Percentiles rank a stretch among this genome's conserved stretches.
Conservation (phyloP, 106 monocot genomes). For the Hemerocallis citrina region DNA sequence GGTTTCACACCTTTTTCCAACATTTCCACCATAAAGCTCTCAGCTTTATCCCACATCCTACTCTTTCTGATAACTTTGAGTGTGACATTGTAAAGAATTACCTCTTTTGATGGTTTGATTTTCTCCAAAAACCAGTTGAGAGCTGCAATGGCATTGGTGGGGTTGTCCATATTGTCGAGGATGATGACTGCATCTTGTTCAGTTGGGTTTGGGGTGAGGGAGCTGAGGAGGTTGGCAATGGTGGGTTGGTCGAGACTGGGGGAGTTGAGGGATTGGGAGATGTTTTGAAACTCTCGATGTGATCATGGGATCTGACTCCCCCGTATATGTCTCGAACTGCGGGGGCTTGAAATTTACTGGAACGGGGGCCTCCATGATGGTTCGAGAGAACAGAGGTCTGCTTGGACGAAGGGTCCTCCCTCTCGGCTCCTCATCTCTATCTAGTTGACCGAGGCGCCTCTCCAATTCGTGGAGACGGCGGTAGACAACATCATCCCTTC, state of each 20-base stretch:
- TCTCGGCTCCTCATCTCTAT: too few relatives aligned
- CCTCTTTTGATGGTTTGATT: slow-evolving; percentile 27
- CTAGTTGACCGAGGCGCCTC: too few relatives aligned
- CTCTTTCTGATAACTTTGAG: slow-evolving; percentile 53
- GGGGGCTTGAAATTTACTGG: too few relatives aligned
- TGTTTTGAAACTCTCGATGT: too few relatives aligned
- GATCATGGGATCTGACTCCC: too few relatives aligned
- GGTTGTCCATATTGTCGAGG: slow-evolving; percentile 48
- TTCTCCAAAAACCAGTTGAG: slow-evolving; percentile 55
- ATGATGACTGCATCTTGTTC: slow-evolving; percentile 71
- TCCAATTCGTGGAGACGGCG: too few relatives aligned
- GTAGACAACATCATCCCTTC: too few relatives aligned
- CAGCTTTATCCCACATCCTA: slow-evolving; percentile 28
- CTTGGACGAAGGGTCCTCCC: too few relatives aligned
- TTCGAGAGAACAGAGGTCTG: too few relatives aligned
- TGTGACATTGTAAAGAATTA: slow-evolving; percentile 72
- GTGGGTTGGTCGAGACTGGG: slow-evolving; percentile 5
- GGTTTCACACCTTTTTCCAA: slow-evolving; percentile 33
- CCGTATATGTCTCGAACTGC: too few relatives aligned
- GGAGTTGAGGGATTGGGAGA: slow-evolving; percentile 32
- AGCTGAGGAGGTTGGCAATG: slow-evolving; percentile 8
- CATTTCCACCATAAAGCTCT: slow-evolving; percentile 44
- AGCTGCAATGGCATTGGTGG: slow-evolving; percentile 31
- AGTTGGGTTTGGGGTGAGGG: slow-evolving; percentile 9
- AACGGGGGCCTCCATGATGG: too few relatives aligned